These are phyloP conservation scores for Caulochytrium protostelioides DNA, from an alignment of 371 early-diverging fungal genomes.

Conservation along the genomic window DNA sequence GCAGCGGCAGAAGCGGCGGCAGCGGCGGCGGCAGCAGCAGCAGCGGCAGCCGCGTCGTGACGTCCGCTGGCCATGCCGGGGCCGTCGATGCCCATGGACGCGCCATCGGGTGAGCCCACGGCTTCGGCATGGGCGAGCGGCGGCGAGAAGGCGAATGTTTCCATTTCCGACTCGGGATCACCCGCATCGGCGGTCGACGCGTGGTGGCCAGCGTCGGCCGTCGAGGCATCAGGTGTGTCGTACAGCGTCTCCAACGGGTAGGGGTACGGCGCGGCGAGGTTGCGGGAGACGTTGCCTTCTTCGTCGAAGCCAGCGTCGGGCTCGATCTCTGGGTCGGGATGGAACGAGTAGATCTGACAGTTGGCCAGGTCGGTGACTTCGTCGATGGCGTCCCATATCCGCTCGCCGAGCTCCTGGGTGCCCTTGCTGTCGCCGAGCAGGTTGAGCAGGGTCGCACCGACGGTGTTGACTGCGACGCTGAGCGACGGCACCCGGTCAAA, in stretches of 20 bases:
- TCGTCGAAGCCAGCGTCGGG: conserved; percentile 80
- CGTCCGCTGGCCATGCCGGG: not conserved
- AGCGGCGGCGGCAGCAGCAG: not conserved
- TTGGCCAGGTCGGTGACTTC: conserved; percentile 52
- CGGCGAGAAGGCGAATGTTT: conserved; percentile 2
- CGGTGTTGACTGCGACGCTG: conserved; percentile 48
- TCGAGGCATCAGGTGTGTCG: conserved; percentile 1
- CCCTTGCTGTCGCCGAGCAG: conserved; percentile 44
- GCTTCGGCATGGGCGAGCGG: not conserved
- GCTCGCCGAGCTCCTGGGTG: conserved; percentile 10
- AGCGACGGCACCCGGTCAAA: conserved; percentile 53
- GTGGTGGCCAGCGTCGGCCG: not conserved
- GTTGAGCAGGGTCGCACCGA: conserved; percentile 59
- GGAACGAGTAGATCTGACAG: conserved; percentile 68
- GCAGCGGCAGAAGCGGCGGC: not conserved
- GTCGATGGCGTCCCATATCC: conserved; percentile 66
- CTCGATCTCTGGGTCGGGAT: conserved; percentile 60
- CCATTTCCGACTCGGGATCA: conserved; percentile 4
- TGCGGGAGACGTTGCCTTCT: conserved; percentile 43
- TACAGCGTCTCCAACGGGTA: no score
- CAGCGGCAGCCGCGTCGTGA: not conserved
- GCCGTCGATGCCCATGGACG: not conserved
- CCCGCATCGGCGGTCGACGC: not conserved
- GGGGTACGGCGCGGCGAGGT: no score
- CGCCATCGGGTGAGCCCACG: no score